These are phyloP conservation scores for Cyanodermella asteris DNA, from an alignment of 2,329 filamentous ascomycete species.

Conservation along the genomic window DNA sequence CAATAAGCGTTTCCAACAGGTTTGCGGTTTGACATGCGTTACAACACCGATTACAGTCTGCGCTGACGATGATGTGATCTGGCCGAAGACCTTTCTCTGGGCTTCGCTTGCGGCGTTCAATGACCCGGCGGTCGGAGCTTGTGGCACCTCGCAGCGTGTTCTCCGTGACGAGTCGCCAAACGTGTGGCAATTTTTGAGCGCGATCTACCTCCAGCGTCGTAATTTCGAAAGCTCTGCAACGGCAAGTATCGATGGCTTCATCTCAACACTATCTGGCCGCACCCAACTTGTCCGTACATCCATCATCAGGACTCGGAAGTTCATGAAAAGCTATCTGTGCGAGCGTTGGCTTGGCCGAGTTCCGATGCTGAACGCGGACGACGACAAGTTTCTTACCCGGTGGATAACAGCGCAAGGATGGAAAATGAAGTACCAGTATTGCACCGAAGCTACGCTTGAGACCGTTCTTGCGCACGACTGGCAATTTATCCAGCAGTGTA, in stretches of 20 bases:
- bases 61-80: conserved; percentile 33
- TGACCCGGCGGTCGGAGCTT: conserved; percentile 27
- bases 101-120: conserved; percentile 23
- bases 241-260: conserved; percentile 34
- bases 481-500: conserved; percentile 30
- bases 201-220: conserved; percentile 37
- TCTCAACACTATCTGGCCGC: conserved; percentile 36
- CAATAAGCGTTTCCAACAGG: conserved; percentile 29
- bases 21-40: conserved; percentile 17
- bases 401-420: conserved; percentile 28
- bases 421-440: conserved; percentile 33
- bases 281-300: conserved; percentile 29
- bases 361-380: conserved; percentile 31
- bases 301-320: conserved; percentile 24
- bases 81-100: conserved; percentile 21
- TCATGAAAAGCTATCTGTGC: conserved; percentile 23
- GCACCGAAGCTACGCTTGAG: conserved; percentile 24
- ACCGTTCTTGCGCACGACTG: conserved; percentile 29
- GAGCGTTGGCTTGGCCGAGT: conserved; percentile 27
- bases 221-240: conserved; percentile 38
- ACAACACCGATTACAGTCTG: conserved; percentile 23
- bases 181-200: conserved; percentile 34
- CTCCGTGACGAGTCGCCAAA: conserved; percentile 14
- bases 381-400: conserved; percentile 27
- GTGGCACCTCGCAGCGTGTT: conserved; percentile 35